Evolutionary conservation across 2,329 filamentous ascomycete genomes (phyloP).

Genomic region (Fusarium nisikadoi): DNA sequence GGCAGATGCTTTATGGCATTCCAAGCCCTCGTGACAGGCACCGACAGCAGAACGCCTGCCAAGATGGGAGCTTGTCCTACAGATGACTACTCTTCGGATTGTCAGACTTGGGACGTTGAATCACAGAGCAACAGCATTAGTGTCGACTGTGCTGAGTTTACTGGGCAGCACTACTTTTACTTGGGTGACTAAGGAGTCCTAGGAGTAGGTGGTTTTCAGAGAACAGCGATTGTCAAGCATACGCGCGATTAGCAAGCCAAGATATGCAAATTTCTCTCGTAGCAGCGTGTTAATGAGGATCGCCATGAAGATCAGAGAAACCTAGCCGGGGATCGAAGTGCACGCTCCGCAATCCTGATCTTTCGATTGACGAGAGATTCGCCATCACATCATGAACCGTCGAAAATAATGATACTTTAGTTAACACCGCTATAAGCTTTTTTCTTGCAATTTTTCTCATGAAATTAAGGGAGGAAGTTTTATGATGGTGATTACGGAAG

Average conservation of each 20-base stretch:
- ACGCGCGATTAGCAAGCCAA: too few relatives aligned
- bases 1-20: slow-evolving; percentile 13
- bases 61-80: slow-evolving; percentile 10
- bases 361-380: background rate
- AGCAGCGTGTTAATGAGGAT: too few relatives aligned
- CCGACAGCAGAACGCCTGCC: background rate
- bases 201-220: too few relatives aligned
- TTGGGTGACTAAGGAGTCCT: background rate
- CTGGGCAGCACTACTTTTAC: slow-evolving; percentile 14
- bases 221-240: too few relatives aligned
- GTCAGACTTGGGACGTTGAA: slow-evolving; percentile 6
- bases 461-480: background rate
- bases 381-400: fast-evolving
- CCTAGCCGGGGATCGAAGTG: background rate
- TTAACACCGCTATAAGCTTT: background rate
- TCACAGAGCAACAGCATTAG: background rate
- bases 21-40: background rate
- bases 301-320: background rate
- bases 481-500: background rate
- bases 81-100: background rate
- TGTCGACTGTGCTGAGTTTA: slow-evolving; percentile 11
- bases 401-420: too few relatives aligned
- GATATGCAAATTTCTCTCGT: too few relatives aligned
- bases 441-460: background rate
- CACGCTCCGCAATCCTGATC: background rate